These are phyloP conservation scores for Plantago ovata DNA, from an alignment of 257 asterid species.

Conservation along the genomic window DNA sequence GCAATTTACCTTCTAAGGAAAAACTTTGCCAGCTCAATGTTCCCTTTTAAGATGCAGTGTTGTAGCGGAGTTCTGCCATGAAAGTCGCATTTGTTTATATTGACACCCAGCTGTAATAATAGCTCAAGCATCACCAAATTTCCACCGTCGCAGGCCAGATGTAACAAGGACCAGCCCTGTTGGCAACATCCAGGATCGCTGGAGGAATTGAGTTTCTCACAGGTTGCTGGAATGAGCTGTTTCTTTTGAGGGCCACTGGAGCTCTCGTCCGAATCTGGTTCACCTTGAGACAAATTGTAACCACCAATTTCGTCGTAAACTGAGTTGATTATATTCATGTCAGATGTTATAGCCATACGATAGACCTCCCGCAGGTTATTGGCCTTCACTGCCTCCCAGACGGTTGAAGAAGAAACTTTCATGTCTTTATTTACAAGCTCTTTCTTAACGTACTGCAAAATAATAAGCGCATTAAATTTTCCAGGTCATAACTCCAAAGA, in stretches of 20 bases:
- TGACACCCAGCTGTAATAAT: constrained; percentile 84
- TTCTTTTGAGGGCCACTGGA: constrained; percentile 29
- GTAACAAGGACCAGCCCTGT: constrained; percentile 78
- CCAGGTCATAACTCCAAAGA: constrained; percentile 1
- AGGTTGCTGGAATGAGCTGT: constrained; percentile 48
- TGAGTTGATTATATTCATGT: constrained; percentile 52
- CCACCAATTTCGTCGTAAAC: constrained; percentile 54
- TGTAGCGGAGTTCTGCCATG: constrained; percentile 91
- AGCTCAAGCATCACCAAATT: constrained; percentile 82
- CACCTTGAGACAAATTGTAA: constrained; percentile 40
- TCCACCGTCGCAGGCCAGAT: constrained; percentile 78
- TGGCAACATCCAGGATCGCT: constrained; percentile 47
- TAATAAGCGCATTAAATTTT: constrained; percentile 17
- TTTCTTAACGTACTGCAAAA: constrained; percentile 73
- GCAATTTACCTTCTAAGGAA: constrained; percentile 76
- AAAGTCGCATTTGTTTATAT: constrained; percentile 68
- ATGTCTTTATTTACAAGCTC: constrained; percentile 57
- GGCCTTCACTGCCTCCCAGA: constrained; percentile 88
- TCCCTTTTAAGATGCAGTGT: constrained; percentile 81
- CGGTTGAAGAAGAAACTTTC: constrained; percentile 33
- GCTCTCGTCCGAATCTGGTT: constrained; percentile 30
- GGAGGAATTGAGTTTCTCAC: constrained; percentile 40
- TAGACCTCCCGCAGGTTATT: constrained; percentile 71
- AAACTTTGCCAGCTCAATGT: constrained; percentile 68
- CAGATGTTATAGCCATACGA: constrained; percentile 48